Evolutionary conservation across 108 stramenopile genomes (phyloP).

Genomic region (Nitzschia palea): DNA sequence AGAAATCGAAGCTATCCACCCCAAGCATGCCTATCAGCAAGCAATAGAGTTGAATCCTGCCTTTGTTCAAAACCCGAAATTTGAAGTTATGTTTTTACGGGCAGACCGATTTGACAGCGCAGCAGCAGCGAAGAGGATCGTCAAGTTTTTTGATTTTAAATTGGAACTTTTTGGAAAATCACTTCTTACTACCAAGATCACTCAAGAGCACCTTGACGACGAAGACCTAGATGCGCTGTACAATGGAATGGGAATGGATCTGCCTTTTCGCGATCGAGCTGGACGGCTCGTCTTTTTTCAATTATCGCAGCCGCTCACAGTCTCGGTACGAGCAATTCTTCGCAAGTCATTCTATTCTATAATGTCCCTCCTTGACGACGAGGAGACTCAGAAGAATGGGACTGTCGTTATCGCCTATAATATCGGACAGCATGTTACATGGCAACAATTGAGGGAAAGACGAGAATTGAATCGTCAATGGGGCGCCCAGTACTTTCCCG

Average conservation of each 20-base stretch:
- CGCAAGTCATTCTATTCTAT: background rate
- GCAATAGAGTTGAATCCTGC: constrained; percentile 11
- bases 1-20: background rate
- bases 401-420: background rate
- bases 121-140: constrained; percentile 24
- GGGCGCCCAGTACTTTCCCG: background rate
- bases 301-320: background rate
- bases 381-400: constrained; percentile 15
- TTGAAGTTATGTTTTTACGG: constrained; percentile 41
- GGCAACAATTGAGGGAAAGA: background rate
- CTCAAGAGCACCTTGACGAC: constrained; percentile 24
- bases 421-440: background rate
- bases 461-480: background rate
- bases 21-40: background rate
- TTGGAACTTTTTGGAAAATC: constrained; percentile 37
- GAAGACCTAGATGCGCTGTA: constrained; percentile 14
- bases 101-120: constrained; percentile 32
- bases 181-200: constrained; percentile 10
- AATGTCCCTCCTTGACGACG: constrained; percentile 12
- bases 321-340: background rate
- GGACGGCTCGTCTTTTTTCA: background rate
- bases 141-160: constrained; percentile 27
- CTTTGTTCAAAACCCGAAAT: constrained; percentile 22
- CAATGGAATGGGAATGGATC: background rate
- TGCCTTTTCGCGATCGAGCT: background rate